A percentile compares a stretch with the other conserved stretches of the same genome.
These are phyloP conservation scores for Pseudofabraea citricarpa DNA, from an alignment of 2,329 filamentous ascomycete genomes.

Conservation along the genomic window DNA sequence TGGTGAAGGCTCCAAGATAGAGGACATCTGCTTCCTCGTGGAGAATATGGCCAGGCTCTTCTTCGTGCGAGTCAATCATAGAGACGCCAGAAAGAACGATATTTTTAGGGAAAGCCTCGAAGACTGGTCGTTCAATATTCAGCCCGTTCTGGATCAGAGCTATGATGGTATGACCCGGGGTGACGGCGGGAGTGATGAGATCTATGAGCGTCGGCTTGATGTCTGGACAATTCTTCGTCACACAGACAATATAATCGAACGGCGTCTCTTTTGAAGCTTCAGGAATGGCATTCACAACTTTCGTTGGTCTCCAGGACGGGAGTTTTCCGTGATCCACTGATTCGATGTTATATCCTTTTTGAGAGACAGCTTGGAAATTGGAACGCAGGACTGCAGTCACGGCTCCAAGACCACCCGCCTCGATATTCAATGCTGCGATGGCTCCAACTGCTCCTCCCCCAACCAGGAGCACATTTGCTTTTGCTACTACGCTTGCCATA, in stretches of 20 bases:
- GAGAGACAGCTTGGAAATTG: slow-evolving; percentile 13
- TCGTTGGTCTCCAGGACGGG: slow-evolving; percentile 9
- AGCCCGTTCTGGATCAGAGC: slow-evolving; percentile 16
- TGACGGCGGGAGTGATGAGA: slow-evolving; percentile 13
- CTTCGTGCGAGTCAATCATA: slow-evolving; percentile 15
- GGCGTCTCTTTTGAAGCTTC: slow-evolving; percentile 3
- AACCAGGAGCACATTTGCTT: slow-evolving; percentile 13
- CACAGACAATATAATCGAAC: slow-evolving; percentile 4
- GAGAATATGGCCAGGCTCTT: slow-evolving; percentile 8
- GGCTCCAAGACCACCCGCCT: slow-evolving; percentile 10
- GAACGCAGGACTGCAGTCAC: slow-evolving; percentile 17
- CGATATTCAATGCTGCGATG: slow-evolving; percentile 15
- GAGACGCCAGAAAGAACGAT: slow-evolving; percentile 13
- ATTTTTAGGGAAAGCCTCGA: slow-evolving; percentile 14
- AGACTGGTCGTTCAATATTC: slow-evolving; percentile 14
- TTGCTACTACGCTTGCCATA: no score
- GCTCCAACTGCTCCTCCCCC: slow-evolving; percentile 13
- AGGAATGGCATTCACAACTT: slow-evolving; percentile 22
- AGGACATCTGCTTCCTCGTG: slow-evolving; percentile 13
- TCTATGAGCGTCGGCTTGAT: slow-evolving; percentile 27
- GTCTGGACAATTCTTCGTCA: slow-evolving; percentile 16
- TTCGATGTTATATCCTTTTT: slow-evolving; percentile 16
- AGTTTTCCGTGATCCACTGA: slow-evolving; percentile 15
- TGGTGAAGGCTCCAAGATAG: slow-evolving; percentile 12
- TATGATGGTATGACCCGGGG: slow-evolving; percentile 12